Evolutionary conservation across 306 rosid genomes (phyloP).

Genomic region (Oemleria cerasiformis): DNA sequence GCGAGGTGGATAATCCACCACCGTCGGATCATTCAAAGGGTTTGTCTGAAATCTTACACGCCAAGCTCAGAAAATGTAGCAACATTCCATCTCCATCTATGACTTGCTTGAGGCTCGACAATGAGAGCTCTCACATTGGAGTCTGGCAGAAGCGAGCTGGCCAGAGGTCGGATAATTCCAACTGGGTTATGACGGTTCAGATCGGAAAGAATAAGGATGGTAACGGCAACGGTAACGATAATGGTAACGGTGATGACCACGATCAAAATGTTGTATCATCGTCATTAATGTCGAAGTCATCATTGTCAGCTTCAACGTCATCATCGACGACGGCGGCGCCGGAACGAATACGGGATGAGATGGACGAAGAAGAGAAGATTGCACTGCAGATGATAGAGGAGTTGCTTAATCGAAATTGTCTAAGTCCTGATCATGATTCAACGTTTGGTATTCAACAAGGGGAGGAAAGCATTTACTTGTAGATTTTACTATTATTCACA

Average conservation of each 20-base stretch:
- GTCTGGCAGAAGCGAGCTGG: constrained; percentile 91
- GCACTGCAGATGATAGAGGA: constrained; percentile 96
- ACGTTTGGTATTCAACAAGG: constrained; percentile 16
- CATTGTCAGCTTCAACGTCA: not conserved
- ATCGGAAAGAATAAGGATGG: constrained; percentile 40
- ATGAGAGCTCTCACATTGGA: constrained; percentile 76
- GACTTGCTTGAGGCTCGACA: constrained; percentile 90
- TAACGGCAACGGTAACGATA: not conserved
- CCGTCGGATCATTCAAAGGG: constrained; percentile 27
- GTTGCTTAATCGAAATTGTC: constrained; percentile 61
- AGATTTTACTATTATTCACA: not conserved
- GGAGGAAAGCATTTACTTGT: constrained; percentile 34
- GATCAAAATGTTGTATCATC: constrained; percentile 1
- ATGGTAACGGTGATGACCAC: not conserved
- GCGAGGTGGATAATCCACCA: not conserved
- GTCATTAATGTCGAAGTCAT: not conserved
- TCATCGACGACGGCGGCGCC: not conserved
- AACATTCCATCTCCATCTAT: constrained; percentile 72
- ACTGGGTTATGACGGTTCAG: constrained; percentile 75
- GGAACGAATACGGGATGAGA: constrained; percentile 20
- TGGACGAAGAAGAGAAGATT: constrained; percentile 60
- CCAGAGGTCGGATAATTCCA: constrained; percentile 50
- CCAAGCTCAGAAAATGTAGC: constrained; percentile 74
- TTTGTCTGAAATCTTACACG: constrained; percentile 69
- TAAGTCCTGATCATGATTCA: constrained; percentile 30